Conservation (phyloP, 202 grass and related monocot species). For the Musa balbisiana region DNA sequence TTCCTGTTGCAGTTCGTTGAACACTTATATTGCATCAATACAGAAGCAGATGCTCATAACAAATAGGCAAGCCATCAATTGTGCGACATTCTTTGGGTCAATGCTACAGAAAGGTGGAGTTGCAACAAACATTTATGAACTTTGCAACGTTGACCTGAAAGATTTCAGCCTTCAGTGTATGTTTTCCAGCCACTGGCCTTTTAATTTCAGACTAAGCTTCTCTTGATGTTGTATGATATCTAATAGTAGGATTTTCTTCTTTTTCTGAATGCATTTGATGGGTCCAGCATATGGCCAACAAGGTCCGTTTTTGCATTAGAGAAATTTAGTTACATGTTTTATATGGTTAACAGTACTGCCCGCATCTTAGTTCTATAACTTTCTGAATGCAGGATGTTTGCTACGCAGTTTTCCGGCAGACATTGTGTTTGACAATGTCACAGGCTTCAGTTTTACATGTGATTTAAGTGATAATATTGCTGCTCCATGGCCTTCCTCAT, state of each 20-base stretch:
- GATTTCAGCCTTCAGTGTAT: slow-evolving; percentile 98
- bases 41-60: slow-evolving; percentile 95
- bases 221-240: slow-evolving; percentile 10
- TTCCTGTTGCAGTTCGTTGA: slow-evolving; percentile 56
- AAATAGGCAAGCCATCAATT: slow-evolving; percentile 97
- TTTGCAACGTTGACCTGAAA: slow-evolving; percentile 82
- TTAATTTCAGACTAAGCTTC: neutral
- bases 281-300: slow-evolving; percentile 86
- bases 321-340: neutral
- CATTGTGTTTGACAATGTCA: slow-evolving; percentile 73
- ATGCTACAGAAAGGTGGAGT: slow-evolving; percentile 87
- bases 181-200: slow-evolving; percentile 4
- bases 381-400: slow-evolving; percentile 66
- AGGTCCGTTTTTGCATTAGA: slow-evolving; percentile 32
- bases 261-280: slow-evolving; percentile 25
- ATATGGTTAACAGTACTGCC: neutral
- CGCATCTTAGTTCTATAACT: neutral
- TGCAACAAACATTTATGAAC: slow-evolving; percentile 52
- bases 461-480: slow-evolving; percentile 96
- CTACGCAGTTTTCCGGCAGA: slow-evolving; percentile 83
- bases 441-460: slow-evolving; percentile 89
- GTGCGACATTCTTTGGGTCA: slow-evolving; percentile 89
- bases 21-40: slow-evolving; percentile 60
- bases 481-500: slow-evolving; percentile 96
- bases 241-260: slow-evolving; percentile 31